Conservation (phyloP, 495 filamentous ascomycete species). For the Letharia lupina region DNA sequence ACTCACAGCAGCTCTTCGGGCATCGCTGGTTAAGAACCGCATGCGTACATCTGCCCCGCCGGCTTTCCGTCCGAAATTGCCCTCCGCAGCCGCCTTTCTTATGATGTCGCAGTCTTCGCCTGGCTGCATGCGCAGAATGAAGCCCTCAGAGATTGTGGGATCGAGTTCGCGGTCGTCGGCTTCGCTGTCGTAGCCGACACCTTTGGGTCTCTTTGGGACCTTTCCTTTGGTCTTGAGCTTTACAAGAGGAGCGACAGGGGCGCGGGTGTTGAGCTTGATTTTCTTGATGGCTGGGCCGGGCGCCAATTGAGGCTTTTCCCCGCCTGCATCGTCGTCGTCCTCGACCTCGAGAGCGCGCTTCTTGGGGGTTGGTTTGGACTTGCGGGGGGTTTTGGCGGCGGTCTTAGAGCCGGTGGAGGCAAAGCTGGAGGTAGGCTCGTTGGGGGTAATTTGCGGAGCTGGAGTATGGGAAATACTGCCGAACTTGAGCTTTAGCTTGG, state of each 20-base stretch:
- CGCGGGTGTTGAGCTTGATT: slow-evolving; percentile 34
- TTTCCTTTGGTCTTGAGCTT: slow-evolving; percentile 53
- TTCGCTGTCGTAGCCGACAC: slow-evolving; percentile 95
- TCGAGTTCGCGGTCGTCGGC: slow-evolving; percentile 82
- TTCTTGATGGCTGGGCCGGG: slow-evolving; percentile 35
- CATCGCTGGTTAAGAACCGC: slow-evolving; percentile 68
- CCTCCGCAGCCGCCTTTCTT: slow-evolving; percentile 58
- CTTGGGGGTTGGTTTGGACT: slow-evolving; percentile 27
- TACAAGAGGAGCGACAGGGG: slow-evolving; percentile 35
- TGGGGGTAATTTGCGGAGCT: slow-evolving; percentile 23
- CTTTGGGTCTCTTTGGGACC: slow-evolving; percentile 52
- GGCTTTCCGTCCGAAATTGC: slow-evolving; percentile 58
- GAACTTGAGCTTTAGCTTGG: slow-evolving; percentile 48
- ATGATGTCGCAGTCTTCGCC: slow-evolving; percentile 80
- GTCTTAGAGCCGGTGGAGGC: slow-evolving; percentile 16
- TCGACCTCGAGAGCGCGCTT: slow-evolving; percentile 26
- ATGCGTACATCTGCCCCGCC: slow-evolving; percentile 65
- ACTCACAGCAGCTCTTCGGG: slow-evolving; percentile 61
- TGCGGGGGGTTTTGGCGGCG: slow-evolving; percentile 32
- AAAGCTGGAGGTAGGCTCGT: slow-evolving; percentile 10
- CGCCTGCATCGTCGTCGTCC: slow-evolving; percentile 21
- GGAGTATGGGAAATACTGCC: slow-evolving; percentile 30
- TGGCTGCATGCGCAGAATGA: slow-evolving; percentile 80
- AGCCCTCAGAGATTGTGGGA: slow-evolving; percentile 77
- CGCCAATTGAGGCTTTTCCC: not conserved